phyloP scores from a whole-genome alignment of 306 rosid species.

The Castanospermum australe region DNA sequence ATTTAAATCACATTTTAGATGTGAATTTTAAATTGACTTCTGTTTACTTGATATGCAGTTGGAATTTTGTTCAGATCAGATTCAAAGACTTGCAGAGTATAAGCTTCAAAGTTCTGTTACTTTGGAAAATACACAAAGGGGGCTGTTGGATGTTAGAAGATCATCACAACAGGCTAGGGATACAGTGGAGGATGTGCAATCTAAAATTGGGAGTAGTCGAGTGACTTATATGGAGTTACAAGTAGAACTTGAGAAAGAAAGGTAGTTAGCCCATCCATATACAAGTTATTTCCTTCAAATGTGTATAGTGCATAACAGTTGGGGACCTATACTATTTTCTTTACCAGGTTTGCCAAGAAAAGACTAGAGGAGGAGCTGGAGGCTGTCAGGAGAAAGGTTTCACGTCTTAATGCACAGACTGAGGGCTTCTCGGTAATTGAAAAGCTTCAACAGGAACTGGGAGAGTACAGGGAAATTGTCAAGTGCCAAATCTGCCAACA shows the following conservation, averaged over 20 bases:
- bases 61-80: slow-evolving; percentile 69
- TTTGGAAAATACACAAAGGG: slow-evolving; percentile 64
- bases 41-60: slow-evolving; percentile 56
- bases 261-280: slow-evolving; percentile 59
- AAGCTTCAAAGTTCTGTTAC: slow-evolving; percentile 53
- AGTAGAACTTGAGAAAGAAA: slow-evolving; percentile 78
- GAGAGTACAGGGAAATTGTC: slow-evolving; percentile 80
- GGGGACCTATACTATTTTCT: not conserved
- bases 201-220: slow-evolving; percentile 54
- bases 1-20: slow-evolving; percentile 1
- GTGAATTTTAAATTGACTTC: slow-evolving; percentile 15
- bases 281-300: slow-evolving; percentile 2
- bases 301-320: not conserved
- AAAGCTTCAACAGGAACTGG: slow-evolving; percentile 83
- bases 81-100: slow-evolving; percentile 55
- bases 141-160: slow-evolving; percentile 59
- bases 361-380: slow-evolving; percentile 79
- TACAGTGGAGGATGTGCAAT: slow-evolving; percentile 61
- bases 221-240: slow-evolving; percentile 57
- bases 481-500: slow-evolving; percentile 88
- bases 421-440: slow-evolving; percentile 72
- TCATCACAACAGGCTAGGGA: slow-evolving; percentile 65
- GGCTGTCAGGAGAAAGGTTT: slow-evolving; percentile 65
- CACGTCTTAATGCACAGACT: slow-evolving; percentile 54
- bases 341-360: slow-evolving; percentile 68